Evolutionary conservation across 2,329 filamentous ascomycete genomes (phyloP), one percentile per base, ranked within the genome.

Genomic region (Fusarium nanum): DNA sequence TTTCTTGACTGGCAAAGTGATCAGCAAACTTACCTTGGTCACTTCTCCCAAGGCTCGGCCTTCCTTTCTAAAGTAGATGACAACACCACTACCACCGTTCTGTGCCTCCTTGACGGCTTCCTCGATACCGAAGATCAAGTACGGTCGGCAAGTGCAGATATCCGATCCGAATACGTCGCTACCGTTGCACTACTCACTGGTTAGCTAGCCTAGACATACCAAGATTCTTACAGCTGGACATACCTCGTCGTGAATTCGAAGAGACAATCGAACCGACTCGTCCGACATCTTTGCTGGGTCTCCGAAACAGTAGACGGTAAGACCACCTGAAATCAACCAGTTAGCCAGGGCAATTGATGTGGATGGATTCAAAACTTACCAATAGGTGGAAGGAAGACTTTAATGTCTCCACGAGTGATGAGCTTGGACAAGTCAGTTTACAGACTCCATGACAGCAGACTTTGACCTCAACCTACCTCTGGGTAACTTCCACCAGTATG

Each of bases 1-100:
- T 59, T 44, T 5, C 13, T n/a, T 42, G 10, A 18, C 37, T 64
- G 22, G 41, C 42, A 52, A 34, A 32, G 32, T 40, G n/a, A 34
- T 49, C 27, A 20, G 34, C 37, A 27, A 41, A 73, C 86, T 88
- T 76, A 97, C 94, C 78, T 98, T 98, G 56, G 94, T 97, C 30
- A 99, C 96, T 80, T 99, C 96, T 56, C 96, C 96, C 9, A 98
- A 84, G 40, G 95, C 96, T 73, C 96, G 89, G 32, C 96, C 96
- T 83, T 99, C 96, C 80, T 99, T 99, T 73, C 96, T 90, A 88
- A 98, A 99, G 80, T 99, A 99, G 78, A 98, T 98, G 56, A 98
- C 96, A 23, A 98, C 93, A 60, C 95, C 95, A 74, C 92, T 95
- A 49, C 95, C 95, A 56, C 95, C 95, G 60, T 92, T 93, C 79